These are phyloP conservation scores for Chaetomium fimeti DNA, from an alignment of 495 filamentous ascomycete species.

Conservation along the genomic window DNA sequence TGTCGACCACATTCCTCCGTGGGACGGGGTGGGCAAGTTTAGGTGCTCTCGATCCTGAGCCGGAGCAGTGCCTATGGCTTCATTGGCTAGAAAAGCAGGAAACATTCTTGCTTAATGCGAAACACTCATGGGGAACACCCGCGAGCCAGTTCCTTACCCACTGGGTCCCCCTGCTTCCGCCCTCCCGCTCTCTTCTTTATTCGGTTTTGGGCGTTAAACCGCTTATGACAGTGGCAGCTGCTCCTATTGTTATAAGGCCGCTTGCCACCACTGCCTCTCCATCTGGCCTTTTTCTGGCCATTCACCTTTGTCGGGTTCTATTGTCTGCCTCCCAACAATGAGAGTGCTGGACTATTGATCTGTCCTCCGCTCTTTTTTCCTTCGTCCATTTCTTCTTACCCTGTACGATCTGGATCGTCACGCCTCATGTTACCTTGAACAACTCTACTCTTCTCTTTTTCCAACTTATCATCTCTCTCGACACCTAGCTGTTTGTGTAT, in stretches of 20 bases:
- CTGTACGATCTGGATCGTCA: conserved; percentile 17
- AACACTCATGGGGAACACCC: conserved; percentile 29
- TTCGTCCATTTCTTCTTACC: conserved; percentile 9
- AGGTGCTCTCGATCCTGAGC: conserved; percentile 23
- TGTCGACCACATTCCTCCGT: conserved; percentile 19
- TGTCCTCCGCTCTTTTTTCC: conserved; percentile 20
- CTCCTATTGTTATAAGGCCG: conserved; percentile 25
- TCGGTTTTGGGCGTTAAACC: neutral
- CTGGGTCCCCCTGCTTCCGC: conserved; percentile 20
- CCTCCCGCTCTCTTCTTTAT: conserved; percentile 16
- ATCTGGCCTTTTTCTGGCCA: conserved; percentile 1
- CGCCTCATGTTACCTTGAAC: neutral
- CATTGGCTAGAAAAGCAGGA: conserved; percentile 36
- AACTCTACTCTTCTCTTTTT: conserved; percentile 7
- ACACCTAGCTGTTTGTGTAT: conserved; percentile 1
- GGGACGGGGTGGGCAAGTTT: conserved; percentile 20
- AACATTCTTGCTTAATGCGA: conserved; percentile 35
- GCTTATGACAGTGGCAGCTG: conserved; percentile 1
- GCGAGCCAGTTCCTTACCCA: conserved; percentile 28
- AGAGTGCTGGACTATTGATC: conserved; percentile 23
- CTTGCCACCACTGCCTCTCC: conserved; percentile 10
- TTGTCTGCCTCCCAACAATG: conserved; percentile 26
- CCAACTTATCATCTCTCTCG: conserved; percentile 14
- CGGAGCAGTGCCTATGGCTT: conserved; percentile 34
- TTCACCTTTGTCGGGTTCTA: conserved; percentile 19